Evolutionary conservation across 352 stramenopile species (phyloP).

Genomic region (Globisporangium apiculatum): DNA sequence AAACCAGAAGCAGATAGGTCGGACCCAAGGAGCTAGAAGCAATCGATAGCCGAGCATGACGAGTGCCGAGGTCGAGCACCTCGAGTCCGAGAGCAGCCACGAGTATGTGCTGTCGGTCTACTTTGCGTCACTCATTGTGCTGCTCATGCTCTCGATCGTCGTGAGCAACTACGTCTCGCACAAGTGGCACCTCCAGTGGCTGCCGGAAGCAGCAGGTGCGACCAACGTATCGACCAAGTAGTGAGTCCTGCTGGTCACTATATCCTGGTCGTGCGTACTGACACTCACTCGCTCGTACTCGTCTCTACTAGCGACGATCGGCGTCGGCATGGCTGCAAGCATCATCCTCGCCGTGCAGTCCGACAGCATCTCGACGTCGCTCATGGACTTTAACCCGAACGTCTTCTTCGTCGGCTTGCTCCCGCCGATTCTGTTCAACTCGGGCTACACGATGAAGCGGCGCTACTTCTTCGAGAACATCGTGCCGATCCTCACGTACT

Average conservation of each 20-base stretch:
- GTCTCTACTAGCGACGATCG: constrained; percentile 34
- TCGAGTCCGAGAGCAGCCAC: constrained; percentile 50
- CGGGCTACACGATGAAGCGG: constrained; percentile 88
- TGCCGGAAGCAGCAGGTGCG: constrained; percentile 56
- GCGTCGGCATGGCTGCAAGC: constrained; percentile 46
- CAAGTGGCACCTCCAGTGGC: constrained; percentile 67
- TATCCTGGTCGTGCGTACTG: background rate
- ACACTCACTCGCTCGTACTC: too few relatives aligned
- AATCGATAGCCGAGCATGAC: constrained; percentile 9
- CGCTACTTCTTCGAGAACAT: constrained; percentile 92
- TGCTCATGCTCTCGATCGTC: constrained; percentile 75
- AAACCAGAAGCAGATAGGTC: background rate
- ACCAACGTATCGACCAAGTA: background rate
- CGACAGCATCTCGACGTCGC: constrained; percentile 55
- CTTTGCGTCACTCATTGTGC: constrained; percentile 60
- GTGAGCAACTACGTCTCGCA: constrained; percentile 75
- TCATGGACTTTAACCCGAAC: constrained; percentile 87
- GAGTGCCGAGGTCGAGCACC: constrained; percentile 20
- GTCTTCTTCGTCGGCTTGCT: constrained; percentile 92
- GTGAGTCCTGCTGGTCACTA: too few relatives aligned
- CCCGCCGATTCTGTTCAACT: constrained; percentile 95
- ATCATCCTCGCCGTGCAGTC: constrained; percentile 57
- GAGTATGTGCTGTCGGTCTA: constrained; percentile 77
- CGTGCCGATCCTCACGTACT: constrained; percentile 84
- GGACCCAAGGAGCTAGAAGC: background rate